phyloP scores from a whole-genome alignment of 257 asterid species.

The Thymus quinquecostatus region DNA sequence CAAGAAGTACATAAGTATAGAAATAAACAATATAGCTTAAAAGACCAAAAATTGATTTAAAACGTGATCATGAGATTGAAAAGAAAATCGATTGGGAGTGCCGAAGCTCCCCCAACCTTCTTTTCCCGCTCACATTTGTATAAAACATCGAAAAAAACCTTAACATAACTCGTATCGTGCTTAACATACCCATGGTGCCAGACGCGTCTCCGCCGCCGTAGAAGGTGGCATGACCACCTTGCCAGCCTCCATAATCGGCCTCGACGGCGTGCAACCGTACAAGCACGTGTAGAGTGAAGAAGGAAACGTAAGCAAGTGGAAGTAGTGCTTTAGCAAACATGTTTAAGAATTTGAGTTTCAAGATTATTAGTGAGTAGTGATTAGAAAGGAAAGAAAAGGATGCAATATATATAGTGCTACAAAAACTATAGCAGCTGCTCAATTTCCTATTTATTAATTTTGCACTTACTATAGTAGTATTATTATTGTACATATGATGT shows the following conservation, averaged over 20 bases:
- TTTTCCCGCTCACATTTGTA: too few relatives aligned
- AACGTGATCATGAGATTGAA: too few relatives aligned
- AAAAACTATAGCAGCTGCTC: not conserved
- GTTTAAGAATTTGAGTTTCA: not conserved
- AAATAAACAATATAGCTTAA: too few relatives aligned
- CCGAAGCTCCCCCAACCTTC: too few relatives aligned
- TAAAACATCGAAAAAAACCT: too few relatives aligned
- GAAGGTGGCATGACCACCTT: conserved; percentile 81
- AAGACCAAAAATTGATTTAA: too few relatives aligned
- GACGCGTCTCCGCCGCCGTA: conserved; percentile 93
- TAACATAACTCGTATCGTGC: too few relatives aligned
- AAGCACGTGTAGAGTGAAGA: conserved; percentile 12
- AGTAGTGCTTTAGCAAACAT: conserved; percentile 14
- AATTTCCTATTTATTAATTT: not conserved
- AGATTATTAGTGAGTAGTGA: too few relatives aligned
- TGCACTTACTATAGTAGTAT: not conserved
- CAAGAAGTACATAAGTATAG: too few relatives aligned
- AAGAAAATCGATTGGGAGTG: too few relatives aligned
- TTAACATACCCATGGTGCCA: conserved; percentile 76
- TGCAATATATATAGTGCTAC: not conserved
- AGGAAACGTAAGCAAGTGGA: conserved; percentile 6
- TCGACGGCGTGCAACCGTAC: conserved; percentile 52
- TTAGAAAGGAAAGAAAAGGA: not conserved
- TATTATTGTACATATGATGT: too few relatives aligned
- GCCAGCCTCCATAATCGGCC: conserved; percentile 55